Base-by-base conservation (phyloP, 2,329 filamentous ascomycete species). In the Colletotrichum orchidophilum region DNA sequence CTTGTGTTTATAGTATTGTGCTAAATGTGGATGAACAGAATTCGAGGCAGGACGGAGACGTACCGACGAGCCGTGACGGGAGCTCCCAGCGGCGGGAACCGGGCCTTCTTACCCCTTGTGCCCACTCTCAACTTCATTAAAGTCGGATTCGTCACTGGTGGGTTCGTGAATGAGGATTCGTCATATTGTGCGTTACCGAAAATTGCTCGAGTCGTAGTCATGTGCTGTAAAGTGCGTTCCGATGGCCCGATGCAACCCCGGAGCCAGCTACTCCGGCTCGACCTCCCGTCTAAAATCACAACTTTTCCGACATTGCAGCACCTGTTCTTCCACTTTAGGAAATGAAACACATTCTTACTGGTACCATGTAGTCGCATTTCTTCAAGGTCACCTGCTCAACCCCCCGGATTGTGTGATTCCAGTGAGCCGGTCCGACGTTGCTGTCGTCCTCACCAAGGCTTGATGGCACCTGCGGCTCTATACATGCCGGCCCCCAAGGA, bases 231-330 rank as follows among this genome's bases (percentile, higher is more conserved):
- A 27, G 27, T 27, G 24, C 46, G 21, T 21, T 54, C 69, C 69
- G 33, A 55, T 52, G 46, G 53, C 35, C 65, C 58, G 64, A 63
- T 71, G 69, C 69, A 68, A 71, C 64, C 58, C 63, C 69, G 69
- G 69, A 71, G 46, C 64, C 53, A 49, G 15, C 21, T 31, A 53
- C 65, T 71, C 69, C 69, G 69, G 53, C 50, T 35, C n/a, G 13
- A 53, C 53, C 12, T 18, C 15, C 26, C 18, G 11, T 18, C 15
- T 27, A 15, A n/a, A 49, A 42, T 21, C 7, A 52, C 3, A 0
- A 26, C 39, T 52, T 67, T 42, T 46, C 55, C 50, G 53, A 35
- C 7, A 53, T 1, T 12, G 1, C 12, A 12, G 49, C 3, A 24
- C 63, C 57, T 24, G 50, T 57, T 18, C 50, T 52, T 42, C 63